Evolutionary conservation across 2,329 filamentous ascomycete species (phyloP).

Genomic region (Cryphonectria naterciae): DNA sequence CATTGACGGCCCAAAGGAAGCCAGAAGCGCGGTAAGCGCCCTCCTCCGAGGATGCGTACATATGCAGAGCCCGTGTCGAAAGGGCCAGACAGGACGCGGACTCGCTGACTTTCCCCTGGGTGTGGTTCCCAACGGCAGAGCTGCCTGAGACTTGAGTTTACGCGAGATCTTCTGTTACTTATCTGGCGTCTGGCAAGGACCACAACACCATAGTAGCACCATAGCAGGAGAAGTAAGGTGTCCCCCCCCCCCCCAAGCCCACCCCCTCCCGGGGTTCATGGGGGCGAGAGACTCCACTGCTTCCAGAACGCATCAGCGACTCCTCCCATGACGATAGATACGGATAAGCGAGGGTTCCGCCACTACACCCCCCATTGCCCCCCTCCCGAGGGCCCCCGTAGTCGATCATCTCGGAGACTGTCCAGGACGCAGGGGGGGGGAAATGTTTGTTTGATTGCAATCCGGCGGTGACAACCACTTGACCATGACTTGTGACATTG

Average conservation of each 20-base stretch:
- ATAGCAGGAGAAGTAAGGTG: neutral
- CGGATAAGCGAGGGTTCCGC: constrained; percentile 2
- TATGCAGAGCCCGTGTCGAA: neutral
- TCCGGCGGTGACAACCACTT: neutral
- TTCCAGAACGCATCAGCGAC: constrained; percentile 9
- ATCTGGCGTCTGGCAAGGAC: neutral
- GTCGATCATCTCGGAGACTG: neutral
- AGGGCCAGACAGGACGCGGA: neutral
- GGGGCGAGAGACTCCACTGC: constrained; percentile 2
- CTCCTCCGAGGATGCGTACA: neutral
- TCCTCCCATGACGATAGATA: constrained; percentile 9
- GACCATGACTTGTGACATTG: neutral
- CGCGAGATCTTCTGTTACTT: neutral
- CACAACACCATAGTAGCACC: no score
- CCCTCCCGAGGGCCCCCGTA: neutral
- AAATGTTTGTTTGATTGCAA: neutral
- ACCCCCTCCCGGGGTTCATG: neutral
- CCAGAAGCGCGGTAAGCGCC: neutral
- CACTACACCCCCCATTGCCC: neutral
- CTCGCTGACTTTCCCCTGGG: neutral
- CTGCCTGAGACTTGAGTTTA: neutral
- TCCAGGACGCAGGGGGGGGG: neutral
- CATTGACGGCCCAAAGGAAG: neutral
- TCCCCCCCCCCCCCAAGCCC: neutral
- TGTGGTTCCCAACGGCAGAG: neutral